These are phyloP conservation scores for Metschnikowia shivogae DNA, from an alignment of 805 yeast genomes.

Conservation along the genomic window DNA sequence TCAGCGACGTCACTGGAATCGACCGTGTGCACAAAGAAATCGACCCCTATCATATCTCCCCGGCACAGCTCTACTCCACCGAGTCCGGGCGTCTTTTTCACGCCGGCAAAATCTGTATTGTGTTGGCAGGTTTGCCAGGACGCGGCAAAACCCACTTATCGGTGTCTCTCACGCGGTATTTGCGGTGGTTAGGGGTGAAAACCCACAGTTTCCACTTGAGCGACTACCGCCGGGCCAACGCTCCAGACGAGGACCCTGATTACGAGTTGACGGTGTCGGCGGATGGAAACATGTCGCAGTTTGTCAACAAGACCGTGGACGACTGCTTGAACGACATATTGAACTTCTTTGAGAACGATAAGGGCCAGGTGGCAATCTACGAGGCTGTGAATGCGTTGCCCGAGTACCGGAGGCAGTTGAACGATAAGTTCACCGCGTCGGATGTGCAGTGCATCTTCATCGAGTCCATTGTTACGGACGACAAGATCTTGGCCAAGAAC, in stretches of 20 bases:
- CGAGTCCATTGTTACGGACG: constrained; percentile 80
- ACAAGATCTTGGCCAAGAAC: constrained; percentile 61
- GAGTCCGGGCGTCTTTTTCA: constrained; percentile 91
- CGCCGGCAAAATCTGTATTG: constrained; percentile 89
- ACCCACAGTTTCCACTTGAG: constrained; percentile 76
- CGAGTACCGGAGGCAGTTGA: constrained; percentile 58
- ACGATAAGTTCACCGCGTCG: constrained; percentile 47
- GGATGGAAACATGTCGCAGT: constrained; percentile 37
- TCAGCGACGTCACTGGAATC: constrained; percentile 38
- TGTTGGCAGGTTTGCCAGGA: constrained; percentile 90
- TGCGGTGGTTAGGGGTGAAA: constrained; percentile 95
- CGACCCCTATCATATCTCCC: constrained; percentile 65
- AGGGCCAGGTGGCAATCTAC: constrained; percentile 93
- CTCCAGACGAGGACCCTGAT: constrained; percentile 48
- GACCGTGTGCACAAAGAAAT: constrained; percentile 65
- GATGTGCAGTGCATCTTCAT: constrained; percentile 80
- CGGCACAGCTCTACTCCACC: constrained; percentile 90
- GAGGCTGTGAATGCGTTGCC: constrained; percentile 90
- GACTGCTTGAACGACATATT: constrained; percentile 67
- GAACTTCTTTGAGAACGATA: constrained; percentile 64
- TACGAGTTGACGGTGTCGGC: constrained; percentile 57
- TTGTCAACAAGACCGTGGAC: constrained; percentile 56
- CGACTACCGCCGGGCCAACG: constrained; percentile 68
- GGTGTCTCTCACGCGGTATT: constrained; percentile 84
- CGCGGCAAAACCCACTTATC: constrained; percentile 93